Percentiles rank a stretch among this genome's conserved stretches.
phyloP scores from a whole-genome alignment of 108 stramenopile genomes.

The Parmales sp. region DNA sequence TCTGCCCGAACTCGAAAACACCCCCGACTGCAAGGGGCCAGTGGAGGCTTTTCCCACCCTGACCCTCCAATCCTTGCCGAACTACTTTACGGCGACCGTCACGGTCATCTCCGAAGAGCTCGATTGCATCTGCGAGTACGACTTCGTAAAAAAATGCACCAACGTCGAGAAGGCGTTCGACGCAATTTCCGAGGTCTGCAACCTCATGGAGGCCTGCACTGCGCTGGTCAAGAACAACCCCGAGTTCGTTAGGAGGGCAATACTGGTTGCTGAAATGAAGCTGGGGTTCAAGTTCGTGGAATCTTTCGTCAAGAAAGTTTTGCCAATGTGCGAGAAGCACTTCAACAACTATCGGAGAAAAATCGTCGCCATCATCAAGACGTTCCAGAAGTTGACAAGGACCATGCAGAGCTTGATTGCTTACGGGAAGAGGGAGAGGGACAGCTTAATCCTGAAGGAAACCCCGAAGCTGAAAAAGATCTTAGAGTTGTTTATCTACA shows the following conservation, averaged over 20 bases:
- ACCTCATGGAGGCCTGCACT: slow-evolving; percentile 21
- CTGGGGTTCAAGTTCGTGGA: slow-evolving; percentile 34
- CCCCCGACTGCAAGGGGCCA: slow-evolving; percentile 36
- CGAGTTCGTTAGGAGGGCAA: neutral
- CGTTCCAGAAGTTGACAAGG: slow-evolving; percentile 20
- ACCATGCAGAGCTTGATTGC: slow-evolving; percentile 29
- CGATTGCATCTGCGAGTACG: slow-evolving; percentile 21
- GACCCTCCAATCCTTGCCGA: slow-evolving; percentile 22
- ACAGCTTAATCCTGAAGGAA: slow-evolving; percentile 32
- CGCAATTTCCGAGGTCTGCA: neutral
- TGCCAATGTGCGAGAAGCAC: slow-evolving; percentile 32
- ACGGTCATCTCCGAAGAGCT: slow-evolving; percentile 24
- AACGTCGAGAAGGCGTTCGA: slow-evolving; percentile 10
- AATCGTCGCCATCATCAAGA: slow-evolving; percentile 25
- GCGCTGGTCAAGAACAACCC: slow-evolving; percentile 27
- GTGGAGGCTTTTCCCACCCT: slow-evolving; percentile 33
- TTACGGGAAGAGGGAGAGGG: slow-evolving; percentile 38
- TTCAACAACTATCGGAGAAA: slow-evolving; percentile 26
- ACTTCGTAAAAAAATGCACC: slow-evolving; percentile 13
- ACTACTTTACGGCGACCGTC: slow-evolving; percentile 24
- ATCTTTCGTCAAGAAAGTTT: slow-evolving; percentile 31
- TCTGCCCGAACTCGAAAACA: slow-evolving; percentile 26
- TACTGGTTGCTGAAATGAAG: slow-evolving; percentile 32
- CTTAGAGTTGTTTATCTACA: slow-evolving; percentile 37
- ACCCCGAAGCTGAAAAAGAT: slow-evolving; percentile 34